These are phyloP conservation scores for Ophiobolus disseminans DNA, from an alignment of 2,329 filamentous ascomycete genomes.

Conservation along the genomic window DNA sequence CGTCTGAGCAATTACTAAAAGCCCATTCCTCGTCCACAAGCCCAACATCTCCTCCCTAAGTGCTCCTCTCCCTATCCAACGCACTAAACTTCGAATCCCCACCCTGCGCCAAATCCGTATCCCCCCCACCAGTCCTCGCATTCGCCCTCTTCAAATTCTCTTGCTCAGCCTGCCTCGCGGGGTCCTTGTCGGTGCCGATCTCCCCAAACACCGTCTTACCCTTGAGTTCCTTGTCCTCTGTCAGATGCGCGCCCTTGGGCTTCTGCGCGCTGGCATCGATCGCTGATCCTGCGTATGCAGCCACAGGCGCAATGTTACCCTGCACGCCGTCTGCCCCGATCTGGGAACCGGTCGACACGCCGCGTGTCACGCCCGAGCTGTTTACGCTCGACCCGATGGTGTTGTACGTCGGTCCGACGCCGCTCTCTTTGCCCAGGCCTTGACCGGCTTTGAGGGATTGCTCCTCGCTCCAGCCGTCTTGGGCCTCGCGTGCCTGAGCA, in stretches of 20 bases:
- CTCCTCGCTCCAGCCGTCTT: conserved; percentile 49
- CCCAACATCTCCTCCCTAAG: neutral
- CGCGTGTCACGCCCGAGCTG: conserved; percentile 36
- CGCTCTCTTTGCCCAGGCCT: conserved; percentile 46
- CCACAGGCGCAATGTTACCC: conserved; percentile 46
- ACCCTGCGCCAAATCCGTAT: conserved; percentile 22
- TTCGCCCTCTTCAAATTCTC: conserved; percentile 45
- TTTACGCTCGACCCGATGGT: conserved; percentile 24
- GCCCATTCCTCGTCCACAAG: neutral
- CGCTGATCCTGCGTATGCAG: conserved; percentile 45
- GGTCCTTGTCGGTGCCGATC: conserved; percentile 64
- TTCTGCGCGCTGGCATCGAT: conserved; percentile 43
- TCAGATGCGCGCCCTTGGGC: conserved; percentile 61
- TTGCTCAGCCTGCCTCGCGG: conserved; percentile 57
- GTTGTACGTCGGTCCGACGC: conserved; percentile 46
- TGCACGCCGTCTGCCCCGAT: conserved; percentile 39
- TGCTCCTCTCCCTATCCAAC: conserved; percentile 14
- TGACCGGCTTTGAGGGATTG: conserved; percentile 50
- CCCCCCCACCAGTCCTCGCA: conserved; percentile 37
- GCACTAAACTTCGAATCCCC: conserved; percentile 34
- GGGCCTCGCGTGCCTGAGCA: conserved; percentile 55
- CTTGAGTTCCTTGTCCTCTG: conserved; percentile 48
- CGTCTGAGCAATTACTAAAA: neutral
- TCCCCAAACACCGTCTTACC: conserved; percentile 45
- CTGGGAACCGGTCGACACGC: conserved; percentile 34